Conservation (phyloP, 495 filamentous ascomycete genomes). For the Letharia lupina region DNA sequence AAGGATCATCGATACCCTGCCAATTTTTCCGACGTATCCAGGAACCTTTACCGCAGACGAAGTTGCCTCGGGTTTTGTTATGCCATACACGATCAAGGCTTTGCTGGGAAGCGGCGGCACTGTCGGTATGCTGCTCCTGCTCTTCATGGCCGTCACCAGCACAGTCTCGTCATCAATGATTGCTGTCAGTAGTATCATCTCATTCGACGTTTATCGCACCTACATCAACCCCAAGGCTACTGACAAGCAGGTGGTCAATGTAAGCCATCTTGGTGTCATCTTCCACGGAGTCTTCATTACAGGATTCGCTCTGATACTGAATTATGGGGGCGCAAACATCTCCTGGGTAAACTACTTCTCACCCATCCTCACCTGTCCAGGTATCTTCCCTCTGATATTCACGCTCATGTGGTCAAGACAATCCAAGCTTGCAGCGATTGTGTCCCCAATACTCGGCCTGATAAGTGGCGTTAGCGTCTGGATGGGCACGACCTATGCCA, state of each 20-base stretch:
- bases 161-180: constrained; percentile 43
- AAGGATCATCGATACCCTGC: neutral
- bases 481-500: constrained; percentile 27
- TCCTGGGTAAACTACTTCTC: constrained; percentile 37
- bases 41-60: neutral
- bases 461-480: neutral
- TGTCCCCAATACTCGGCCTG: neutral
- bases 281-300: constrained; percentile 42
- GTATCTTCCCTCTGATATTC: constrained; percentile 41
- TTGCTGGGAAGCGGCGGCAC: constrained; percentile 42
- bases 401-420: constrained; percentile 37
- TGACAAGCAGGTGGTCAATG: constrained; percentile 35
- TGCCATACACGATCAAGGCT: constrained; percentile 24
- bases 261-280: constrained; percentile 40
- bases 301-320: constrained; percentile 36
- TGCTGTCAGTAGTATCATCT: constrained; percentile 44
- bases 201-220: constrained; percentile 48
- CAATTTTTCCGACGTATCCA: neutral
- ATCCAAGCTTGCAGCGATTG: neutral
- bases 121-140: constrained; percentile 37
- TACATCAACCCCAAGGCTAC: constrained; percentile 42
- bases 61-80: neutral
- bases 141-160: constrained; percentile 47
- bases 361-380: constrained; percentile 38
- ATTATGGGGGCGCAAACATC: constrained; percentile 35